These are phyloP conservation scores for Blastocladiella emersonii DNA, from an alignment of 371 early-diverging fungal genomes.

Conservation along the genomic window DNA sequence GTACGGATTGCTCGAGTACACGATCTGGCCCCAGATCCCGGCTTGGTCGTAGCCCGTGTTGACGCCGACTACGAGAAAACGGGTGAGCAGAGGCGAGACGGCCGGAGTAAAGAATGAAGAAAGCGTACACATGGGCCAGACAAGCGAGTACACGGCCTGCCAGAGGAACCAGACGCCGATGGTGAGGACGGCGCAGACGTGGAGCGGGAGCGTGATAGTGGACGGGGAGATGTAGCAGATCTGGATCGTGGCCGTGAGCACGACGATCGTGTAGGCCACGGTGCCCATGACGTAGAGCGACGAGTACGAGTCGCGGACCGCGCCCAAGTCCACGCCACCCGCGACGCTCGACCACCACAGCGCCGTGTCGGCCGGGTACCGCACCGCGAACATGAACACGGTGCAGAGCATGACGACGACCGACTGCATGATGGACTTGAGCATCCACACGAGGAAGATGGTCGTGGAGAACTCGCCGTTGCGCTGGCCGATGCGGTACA, in stretches of 20 bases:
- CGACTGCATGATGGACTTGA: slow-evolving; percentile 47
- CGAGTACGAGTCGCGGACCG: slow-evolving; percentile 19
- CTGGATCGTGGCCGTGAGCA: slow-evolving; percentile 43
- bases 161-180: slow-evolving; percentile 38
- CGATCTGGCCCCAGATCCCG: slow-evolving; percentile 2
- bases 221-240: slow-evolving; percentile 42
- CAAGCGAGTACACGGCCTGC: slow-evolving; percentile 32
- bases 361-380: neutral
- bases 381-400: neutral
- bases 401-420: slow-evolving; percentile 19
- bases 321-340: too few relatives aligned
- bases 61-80: neutral
- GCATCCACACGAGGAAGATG: slow-evolving; percentile 42
- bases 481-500: slow-evolving; percentile 51
- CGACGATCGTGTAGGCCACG: slow-evolving; percentile 35
- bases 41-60: slow-evolving; percentile 3
- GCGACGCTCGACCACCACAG: too few relatives aligned
- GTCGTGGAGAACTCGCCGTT: slow-evolving; percentile 40
- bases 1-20: too few relatives aligned
- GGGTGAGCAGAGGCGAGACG: too few relatives aligned
- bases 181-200: slow-evolving; percentile 30
- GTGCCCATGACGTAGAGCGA: slow-evolving; percentile 32
- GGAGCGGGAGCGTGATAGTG: slow-evolving; percentile 35
- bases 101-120: neutral
- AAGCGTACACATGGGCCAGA: slow-evolving; percentile 11